Conservation (phyloP, 2,329 filamentous ascomycete genomes). For the Colletotrichum spaethianum region DNA sequence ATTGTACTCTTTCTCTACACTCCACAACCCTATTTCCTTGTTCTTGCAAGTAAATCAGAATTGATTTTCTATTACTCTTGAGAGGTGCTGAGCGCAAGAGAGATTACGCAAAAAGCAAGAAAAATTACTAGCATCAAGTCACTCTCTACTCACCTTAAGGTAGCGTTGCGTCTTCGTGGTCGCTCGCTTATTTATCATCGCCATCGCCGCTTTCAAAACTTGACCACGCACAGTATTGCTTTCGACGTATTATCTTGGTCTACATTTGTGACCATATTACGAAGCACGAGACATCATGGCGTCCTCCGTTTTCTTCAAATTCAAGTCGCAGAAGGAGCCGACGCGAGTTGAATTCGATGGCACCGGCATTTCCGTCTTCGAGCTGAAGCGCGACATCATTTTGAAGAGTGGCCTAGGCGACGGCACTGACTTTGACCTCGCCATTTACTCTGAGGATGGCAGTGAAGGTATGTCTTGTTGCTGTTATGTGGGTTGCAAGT, state of each 20-base stretch:
- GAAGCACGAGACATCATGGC: conserved; percentile 74
- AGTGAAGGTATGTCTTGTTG: conserved; percentile 80
- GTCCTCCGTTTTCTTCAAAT: conserved; percentile 99
- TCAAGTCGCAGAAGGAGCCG: conserved; percentile 98
- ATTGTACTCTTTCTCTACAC: conserved; percentile 46
- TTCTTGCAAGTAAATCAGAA: conserved; percentile 64
- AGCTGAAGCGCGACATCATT: conserved; percentile 99
- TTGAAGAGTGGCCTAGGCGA: conserved; percentile 93
- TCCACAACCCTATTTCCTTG: conserved; percentile 39
- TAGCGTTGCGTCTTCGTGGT: conserved; percentile 37
- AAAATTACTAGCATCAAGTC: conserved; percentile 45
- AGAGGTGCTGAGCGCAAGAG: conserved; percentile 50
- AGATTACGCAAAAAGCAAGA: conserved; percentile 40
- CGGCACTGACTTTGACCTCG: conserved; percentile 95
- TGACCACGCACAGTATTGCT: conserved; percentile 14
- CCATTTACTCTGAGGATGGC: conserved; percentile 93
- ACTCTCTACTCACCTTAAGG: conserved; percentile 37
- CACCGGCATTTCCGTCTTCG: conserved; percentile 97
- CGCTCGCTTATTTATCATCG: conserved; percentile 22
- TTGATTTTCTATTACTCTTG: conserved; percentile 61
- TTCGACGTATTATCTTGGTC: conserved; percentile 22
- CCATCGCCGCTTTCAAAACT: conserved; percentile 11
- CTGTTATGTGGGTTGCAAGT: background rate
- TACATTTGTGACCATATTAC: conserved; percentile 20
- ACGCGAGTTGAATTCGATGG: conserved; percentile 97